phyloP scores from a whole-genome alignment of 1,284 basidiomycete genomes.

The Tylopilus sp. region DNA sequence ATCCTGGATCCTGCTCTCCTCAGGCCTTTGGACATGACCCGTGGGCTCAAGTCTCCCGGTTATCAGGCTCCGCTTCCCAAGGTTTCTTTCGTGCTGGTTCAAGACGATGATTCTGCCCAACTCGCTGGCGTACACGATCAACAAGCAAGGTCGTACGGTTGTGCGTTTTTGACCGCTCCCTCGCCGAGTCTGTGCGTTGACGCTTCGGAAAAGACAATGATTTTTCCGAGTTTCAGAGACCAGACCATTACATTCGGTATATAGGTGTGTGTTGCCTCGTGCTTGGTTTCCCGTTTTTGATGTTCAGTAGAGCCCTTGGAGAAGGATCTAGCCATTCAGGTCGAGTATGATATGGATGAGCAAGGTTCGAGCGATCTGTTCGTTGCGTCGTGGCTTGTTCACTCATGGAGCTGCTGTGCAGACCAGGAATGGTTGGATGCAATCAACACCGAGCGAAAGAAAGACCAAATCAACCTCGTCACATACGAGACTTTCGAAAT shows the following conservation, averaged over 20 bases:
- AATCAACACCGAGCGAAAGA: conserved; percentile 80
- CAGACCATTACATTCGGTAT: conserved; percentile 87
- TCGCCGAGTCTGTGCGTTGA: conserved; percentile 9
- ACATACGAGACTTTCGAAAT: conserved; percentile 92
- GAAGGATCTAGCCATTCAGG: conserved; percentile 85
- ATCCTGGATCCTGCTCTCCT: conserved; percentile 5
- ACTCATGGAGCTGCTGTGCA: conserved; percentile 31
- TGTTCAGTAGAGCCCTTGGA: conserved; percentile 78
- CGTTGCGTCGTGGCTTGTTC: neutral
- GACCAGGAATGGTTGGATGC: conserved; percentile 95
- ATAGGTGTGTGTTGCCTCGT: conserved; percentile 55
- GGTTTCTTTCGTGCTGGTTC: conserved; percentile 56
- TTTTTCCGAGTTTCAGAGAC: conserved; percentile 68
- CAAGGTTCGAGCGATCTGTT: conserved; percentile 61
- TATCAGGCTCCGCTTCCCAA: conserved; percentile 48
- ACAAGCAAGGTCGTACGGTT: conserved; percentile 57
- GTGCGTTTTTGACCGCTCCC: conserved; percentile 38
- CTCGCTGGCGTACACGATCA: conserved; percentile 51
- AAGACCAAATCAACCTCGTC: conserved; percentile 71
- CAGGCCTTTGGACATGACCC: conserved; percentile 31
- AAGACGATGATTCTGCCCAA: conserved; percentile 54
- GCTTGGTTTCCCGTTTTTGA: conserved; percentile 8
- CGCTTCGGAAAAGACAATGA: conserved; percentile 62
- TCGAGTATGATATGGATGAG: conserved; percentile 99
- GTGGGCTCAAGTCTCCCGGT: conserved; percentile 36